Evolutionary conservation across 202 grass and related monocot species (phyloP).

Genomic region (Cymbopogon flexuosus): DNA sequence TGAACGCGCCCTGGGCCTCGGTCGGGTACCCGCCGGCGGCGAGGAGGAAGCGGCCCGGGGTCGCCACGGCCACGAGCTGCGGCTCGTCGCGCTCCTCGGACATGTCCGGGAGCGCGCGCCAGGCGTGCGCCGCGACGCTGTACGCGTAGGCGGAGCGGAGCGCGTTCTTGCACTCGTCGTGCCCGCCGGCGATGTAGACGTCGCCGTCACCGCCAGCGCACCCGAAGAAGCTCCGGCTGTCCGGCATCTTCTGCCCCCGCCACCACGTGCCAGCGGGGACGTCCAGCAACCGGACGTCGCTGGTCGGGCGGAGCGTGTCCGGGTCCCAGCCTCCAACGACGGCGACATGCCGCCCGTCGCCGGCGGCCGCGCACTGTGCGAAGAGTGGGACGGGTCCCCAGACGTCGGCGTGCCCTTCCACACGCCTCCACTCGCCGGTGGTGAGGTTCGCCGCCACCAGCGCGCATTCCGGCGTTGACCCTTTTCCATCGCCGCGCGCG

Average conservation of each 20-base stretch:
- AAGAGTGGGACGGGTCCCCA: conserved; percentile 52
- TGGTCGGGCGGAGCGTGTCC: conserved; percentile 37
- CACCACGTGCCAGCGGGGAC: conserved; percentile 47
- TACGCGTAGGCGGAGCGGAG: conserved; percentile 57
- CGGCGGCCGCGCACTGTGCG: conserved; percentile 50
- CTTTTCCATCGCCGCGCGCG: conserved; percentile 9
- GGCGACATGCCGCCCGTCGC: conserved; percentile 40
- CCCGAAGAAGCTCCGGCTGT: conserved; percentile 54
- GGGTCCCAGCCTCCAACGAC: conserved; percentile 72
- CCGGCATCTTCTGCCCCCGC: conserved; percentile 39
- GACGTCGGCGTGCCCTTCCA: conserved; percentile 17
- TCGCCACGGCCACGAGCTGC: conserved; percentile 39
- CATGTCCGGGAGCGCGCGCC: conserved; percentile 67
- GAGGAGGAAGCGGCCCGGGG: conserved; percentile 13
- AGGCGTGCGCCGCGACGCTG: conserved; percentile 42
- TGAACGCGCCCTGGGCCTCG: conserved; percentile 60
- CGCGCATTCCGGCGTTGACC: conserved; percentile 16
- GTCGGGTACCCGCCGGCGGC: conserved; percentile 65
- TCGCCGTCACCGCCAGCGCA: conserved; percentile 32
- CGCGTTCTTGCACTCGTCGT: conserved; percentile 73
- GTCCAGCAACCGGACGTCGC: conserved; percentile 52
- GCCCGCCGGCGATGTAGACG: conserved; percentile 62
- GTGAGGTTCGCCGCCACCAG: conserved; percentile 46
- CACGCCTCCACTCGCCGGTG: conserved; percentile 48
- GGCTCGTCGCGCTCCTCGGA: conserved; percentile 69